These are phyloP conservation scores for Hymenoscyphus linearis DNA, from an alignment of 2,329 filamentous ascomycete species.

Conservation along the genomic window DNA sequence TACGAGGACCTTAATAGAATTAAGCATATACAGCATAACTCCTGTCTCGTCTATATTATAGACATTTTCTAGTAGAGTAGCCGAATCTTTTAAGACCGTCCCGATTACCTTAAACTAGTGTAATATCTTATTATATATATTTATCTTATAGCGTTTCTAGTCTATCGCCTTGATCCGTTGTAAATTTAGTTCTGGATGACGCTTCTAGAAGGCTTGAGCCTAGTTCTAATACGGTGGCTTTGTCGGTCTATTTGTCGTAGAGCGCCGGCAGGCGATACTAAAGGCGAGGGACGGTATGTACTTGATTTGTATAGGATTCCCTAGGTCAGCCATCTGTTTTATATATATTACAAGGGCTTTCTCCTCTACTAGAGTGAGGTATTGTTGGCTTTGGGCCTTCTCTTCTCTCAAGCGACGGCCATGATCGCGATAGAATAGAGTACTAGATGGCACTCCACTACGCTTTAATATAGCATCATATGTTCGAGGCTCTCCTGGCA, in stretches of 20 bases:
- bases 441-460: conserved; percentile 25
- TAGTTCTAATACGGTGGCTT: conserved; percentile 2
- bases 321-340: conserved; percentile 16
- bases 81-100: too few relatives aligned
- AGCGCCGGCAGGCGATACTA: conserved; percentile 10
- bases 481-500: conserved; percentile 8
- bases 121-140: too few relatives aligned
- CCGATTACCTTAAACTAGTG: too few relatives aligned
- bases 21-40: conserved; percentile 29
- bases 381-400: conserved; percentile 27
- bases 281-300: conserved; percentile 6
- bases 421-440: conserved; percentile 21
- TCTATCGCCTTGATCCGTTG: neutral
- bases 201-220: conserved; percentile 1
- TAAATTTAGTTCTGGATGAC: neutral
- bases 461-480: too few relatives aligned
- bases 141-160: neutral
- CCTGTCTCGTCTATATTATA: conserved; percentile 36
- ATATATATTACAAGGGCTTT: conserved; percentile 18
- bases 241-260: conserved; percentile 9
- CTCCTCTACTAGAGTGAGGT: conserved; percentile 25
- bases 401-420: conserved; percentile 26
- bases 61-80: neutral
- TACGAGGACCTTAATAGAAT: conserved; percentile 32
- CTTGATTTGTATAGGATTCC: conserved; percentile 7